phyloP scores from a whole-genome alignment of 306 rosid species.

The Casuarina equisetifolia region DNA sequence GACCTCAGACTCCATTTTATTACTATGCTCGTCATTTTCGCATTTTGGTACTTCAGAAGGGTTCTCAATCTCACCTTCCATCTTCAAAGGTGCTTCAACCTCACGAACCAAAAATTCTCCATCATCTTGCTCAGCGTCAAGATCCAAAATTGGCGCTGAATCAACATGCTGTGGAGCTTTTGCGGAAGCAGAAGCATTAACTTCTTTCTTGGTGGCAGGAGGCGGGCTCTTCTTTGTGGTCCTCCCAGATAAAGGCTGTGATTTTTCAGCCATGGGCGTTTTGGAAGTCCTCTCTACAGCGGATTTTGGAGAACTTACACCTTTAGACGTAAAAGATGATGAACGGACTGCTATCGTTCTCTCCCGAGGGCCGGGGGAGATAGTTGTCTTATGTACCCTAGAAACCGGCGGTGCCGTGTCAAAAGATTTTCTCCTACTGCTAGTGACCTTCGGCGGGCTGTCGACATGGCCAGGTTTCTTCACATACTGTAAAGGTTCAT shows the following conservation, averaged over 20 bases:
- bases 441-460: slow-evolving; percentile 33
- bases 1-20: slow-evolving; percentile 19
- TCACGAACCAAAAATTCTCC: slow-evolving; percentile 25
- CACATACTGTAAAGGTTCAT: slow-evolving; percentile 29
- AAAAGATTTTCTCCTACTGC: slow-evolving; percentile 75
- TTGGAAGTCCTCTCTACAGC: slow-evolving; percentile 24
- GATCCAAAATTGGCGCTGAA: background rate
- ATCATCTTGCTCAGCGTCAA: slow-evolving; percentile 26
- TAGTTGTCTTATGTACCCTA: slow-evolving; percentile 41
- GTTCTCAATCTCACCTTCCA: slow-evolving; percentile 21
- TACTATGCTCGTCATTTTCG: slow-evolving; percentile 14
- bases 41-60: slow-evolving; percentile 5
- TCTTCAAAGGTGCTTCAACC: slow-evolving; percentile 14
- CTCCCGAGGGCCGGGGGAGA: slow-evolving; percentile 56
- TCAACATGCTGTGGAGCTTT: slow-evolving; percentile 13
- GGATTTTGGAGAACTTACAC: background rate
- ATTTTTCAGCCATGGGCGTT: slow-evolving; percentile 30
- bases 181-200: slow-evolving; percentile 11
- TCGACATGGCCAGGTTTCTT: slow-evolving; percentile 32
- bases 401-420: slow-evolving; percentile 69
- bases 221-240: slow-evolving; percentile 29
- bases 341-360: slow-evolving; percentile 24
- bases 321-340: slow-evolving; percentile 24
- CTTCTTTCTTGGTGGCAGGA: slow-evolving; percentile 34
- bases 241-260: slow-evolving; percentile 10